Conservation (phyloP, 371 early-diverging fungal genomes). For the Fennellomyces sp. region DNA sequence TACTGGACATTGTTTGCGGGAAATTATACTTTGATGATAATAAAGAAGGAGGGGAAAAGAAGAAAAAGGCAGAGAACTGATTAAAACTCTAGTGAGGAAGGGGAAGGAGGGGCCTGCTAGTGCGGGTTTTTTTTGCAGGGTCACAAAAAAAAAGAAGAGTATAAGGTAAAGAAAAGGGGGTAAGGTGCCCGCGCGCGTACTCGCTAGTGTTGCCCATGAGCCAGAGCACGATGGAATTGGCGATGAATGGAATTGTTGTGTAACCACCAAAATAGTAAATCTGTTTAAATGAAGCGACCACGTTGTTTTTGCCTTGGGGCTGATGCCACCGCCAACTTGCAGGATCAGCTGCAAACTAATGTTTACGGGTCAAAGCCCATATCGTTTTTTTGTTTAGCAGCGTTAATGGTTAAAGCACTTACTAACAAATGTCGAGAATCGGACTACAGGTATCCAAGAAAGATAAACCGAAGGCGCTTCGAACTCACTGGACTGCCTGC, state of each 20-base stretch:
- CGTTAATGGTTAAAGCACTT: too few relatives aligned
- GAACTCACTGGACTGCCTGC: too few relatives aligned
- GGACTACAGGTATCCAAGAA: too few relatives aligned
- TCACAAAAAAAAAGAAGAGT: background rate
- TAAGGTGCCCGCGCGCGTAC: slow-evolving; percentile 8
- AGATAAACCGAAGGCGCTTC: too few relatives aligned
- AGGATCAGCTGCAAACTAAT: too few relatives aligned
- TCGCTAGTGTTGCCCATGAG: slow-evolving; percentile 2
- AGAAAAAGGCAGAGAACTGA: background rate
- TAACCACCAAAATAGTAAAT: slow-evolving; percentile 1
- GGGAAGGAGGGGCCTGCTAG: background rate
- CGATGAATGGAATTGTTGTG: slow-evolving; percentile 14
- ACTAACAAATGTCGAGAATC: too few relatives aligned
- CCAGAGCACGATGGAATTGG: background rate
- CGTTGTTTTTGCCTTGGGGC: background rate
- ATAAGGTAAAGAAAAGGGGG: background rate
- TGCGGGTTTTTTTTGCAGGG: slow-evolving; percentile 4
- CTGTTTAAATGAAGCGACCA: background rate
- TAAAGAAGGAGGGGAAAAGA: slow-evolving; percentile 7
- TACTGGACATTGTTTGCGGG: slow-evolving; percentile 1
- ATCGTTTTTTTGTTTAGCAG: too few relatives aligned
- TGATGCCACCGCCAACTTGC: too few relatives aligned
- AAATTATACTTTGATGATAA: background rate
- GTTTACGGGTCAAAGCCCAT: too few relatives aligned
- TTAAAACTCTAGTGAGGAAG: background rate